Base-by-base conservation (phyloP, 805 yeast genomes). In the Blastobotrys chiropterorum region DNA sequence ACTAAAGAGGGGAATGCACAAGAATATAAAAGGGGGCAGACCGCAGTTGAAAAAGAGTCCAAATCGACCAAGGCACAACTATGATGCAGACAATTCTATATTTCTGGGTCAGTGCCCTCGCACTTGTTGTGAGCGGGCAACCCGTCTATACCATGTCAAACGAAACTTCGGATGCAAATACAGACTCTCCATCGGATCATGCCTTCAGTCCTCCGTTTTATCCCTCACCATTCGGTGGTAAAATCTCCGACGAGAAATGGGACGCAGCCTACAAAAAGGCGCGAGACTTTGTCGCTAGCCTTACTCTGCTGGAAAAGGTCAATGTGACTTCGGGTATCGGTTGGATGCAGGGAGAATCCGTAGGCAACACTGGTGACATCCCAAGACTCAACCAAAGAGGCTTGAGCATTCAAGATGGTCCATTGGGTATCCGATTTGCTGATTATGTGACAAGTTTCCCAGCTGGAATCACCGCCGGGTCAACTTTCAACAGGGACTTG, bases 311-410 rank as follows among this genome's bases (percentile, higher is more conserved):
- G 19, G 86, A 81, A 59, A 80, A 80, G 56, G 83, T 79, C 17
- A 81, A 80, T 59, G 64, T 81, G 48, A 80, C 85, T 3, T 77
- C 83, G 2, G 85, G 85, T n/a, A 79, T 80, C 13, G 82, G 82
- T 11, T 79, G 81, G 78, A 80, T 80, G 0, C 71, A 78, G n/a
- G 83, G 83, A 2, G 81, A 80, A 6, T 47, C 45, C 26, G 45
- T 39, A n/a, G 85, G 84, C 1, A 80, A 79, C 59, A 78, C 83
- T 0, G 85, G 85, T 0, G 67, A 77, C 3, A 75, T 80, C 44
- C 81, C 80, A 20, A 62, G 83, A 31, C 65, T 79, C 26, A 78
- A 77, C 3, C 76, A 78, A 46, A 79, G 81, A 2, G 70, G 76
- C 8, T 62, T 81, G 11, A 80, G 85, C 56, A 67, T 80, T 22